Evolutionary conservation across 345 rosid genomes (phyloP), one percentile per base, ranked within the genome.

Genomic region (Eucalyptus leucophloia): DNA sequence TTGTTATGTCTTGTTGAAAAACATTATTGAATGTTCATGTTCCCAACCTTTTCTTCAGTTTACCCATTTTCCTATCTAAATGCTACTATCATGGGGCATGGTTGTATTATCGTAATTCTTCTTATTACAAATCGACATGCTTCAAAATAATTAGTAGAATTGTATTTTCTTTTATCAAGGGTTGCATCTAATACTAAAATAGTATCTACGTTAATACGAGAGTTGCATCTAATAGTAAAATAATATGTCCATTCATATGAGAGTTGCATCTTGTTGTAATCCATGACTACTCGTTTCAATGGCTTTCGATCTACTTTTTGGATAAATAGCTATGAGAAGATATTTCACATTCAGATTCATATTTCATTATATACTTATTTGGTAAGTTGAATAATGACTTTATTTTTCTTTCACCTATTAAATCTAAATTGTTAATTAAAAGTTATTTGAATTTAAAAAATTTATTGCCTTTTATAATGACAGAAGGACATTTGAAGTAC

Each of bases 401-500:
- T 65, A n/a, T 40, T 65, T 65, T 65, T 65, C 37, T 65, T 65
- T n/a, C 40, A 0, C 34, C 32, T 60, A 60, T 53, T 60, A 60
- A 60, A 60, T 60, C 67, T 15, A 60, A 62, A 62, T 62, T 62
- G 3, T 30, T 30, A 62, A 62, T 62, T 6, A 62, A 67, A 32
- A 67, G 3, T 1, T 67, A 67, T 17, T 32, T n/a, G 80, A 5
- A 67, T 67, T 32, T 1, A 67, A 67, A 67, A 32, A 32, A 67
- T 16, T 4, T 8, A 11, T 67, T 32, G 40, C 4, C 80, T 67
- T 53, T 53, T 53, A 53, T 53, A 53, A 53, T 21, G 26, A 19
- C 0, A 19, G 1, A 19, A 53, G 0, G 58, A 21, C 5, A 8
- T 9, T 0, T 53, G 4, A 6, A 53, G 2, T 53, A 0, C 1